Percentiles rank a stretch among this genome's conserved stretches.
phyloP scores from a whole-genome alignment of 345 rosid species.

The Melastoma malabathricum region DNA sequence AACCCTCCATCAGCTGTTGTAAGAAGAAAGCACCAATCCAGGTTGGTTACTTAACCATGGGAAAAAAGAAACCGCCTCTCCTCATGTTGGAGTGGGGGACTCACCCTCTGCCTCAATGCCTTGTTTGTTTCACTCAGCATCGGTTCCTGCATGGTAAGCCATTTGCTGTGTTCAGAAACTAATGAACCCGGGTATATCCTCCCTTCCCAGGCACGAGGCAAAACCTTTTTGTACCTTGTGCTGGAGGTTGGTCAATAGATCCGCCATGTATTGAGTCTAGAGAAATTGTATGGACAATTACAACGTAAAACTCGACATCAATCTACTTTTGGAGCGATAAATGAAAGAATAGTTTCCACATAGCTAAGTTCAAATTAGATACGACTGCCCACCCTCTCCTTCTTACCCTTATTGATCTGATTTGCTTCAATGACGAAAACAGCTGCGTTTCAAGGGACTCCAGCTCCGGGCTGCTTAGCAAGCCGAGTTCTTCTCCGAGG shows the following conservation, averaged over 20 bases:
- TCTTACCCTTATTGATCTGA: slow-evolving; percentile 70
- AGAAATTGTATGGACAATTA: too few relatives aligned
- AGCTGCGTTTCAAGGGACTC: slow-evolving; percentile 95
- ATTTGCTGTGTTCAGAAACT: too few relatives aligned
- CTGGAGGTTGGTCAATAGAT: slow-evolving; percentile 85
- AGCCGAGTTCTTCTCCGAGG: slow-evolving; percentile 89
- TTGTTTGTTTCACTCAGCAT: slow-evolving; percentile 65
- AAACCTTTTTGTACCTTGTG: slow-evolving; percentile 33
- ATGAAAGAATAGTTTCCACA: too few relatives aligned
- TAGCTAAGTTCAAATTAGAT: background rate
- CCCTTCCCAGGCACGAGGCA: too few relatives aligned
- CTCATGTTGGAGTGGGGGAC: slow-evolving; percentile 1
- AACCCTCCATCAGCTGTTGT: slow-evolving; percentile 92
- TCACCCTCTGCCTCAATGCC: slow-evolving; percentile 71
- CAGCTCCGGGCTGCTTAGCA: slow-evolving; percentile 72
- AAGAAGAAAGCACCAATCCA: slow-evolving; percentile 4
- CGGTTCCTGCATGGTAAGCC: slow-evolving; percentile 41
- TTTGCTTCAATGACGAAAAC: slow-evolving; percentile 75
- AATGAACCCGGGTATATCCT: too few relatives aligned
- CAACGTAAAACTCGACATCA: too few relatives aligned
- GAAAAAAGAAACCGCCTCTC: too few relatives aligned
- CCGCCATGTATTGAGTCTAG: slow-evolving; percentile 85
- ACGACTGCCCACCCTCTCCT: background rate
- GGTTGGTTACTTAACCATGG: too few relatives aligned
- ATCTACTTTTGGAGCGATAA: too few relatives aligned